These are phyloP conservation scores for Hsuehochloa calcarea DNA, from an alignment of 176 grass and related monocot genomes.

Conservation along the genomic window DNA sequence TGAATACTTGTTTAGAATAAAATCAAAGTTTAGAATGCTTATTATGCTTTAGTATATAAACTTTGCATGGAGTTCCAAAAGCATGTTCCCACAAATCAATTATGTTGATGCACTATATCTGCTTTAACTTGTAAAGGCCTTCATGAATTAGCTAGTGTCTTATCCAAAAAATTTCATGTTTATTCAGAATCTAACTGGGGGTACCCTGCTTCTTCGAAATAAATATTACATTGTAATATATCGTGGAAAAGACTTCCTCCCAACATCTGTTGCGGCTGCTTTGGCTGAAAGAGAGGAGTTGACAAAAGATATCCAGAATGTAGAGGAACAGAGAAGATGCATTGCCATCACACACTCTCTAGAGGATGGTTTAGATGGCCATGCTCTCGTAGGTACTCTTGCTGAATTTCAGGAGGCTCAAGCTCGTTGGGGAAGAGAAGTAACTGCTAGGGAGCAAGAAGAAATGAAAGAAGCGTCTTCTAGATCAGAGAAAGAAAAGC, in stretches of 20 bases:
- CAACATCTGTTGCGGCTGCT: constrained; percentile 59
- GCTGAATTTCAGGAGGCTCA: constrained; percentile 91
- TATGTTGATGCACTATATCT: background rate
- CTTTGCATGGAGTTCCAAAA: constrained; percentile 1
- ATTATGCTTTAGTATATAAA: background rate
- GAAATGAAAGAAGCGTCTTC: constrained; percentile 83
- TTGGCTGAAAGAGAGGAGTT: constrained; percentile 88
- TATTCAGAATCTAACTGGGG: constrained; percentile 77
- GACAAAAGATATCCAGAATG: constrained; percentile 71
- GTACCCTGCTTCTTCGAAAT: constrained; percentile 85
- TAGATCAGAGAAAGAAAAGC: constrained; percentile 65
- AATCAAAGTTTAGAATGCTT: background rate
- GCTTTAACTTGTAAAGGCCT: constrained; percentile 8
- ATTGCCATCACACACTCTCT: constrained; percentile 33
- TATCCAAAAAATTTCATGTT: constrained; percentile 22
- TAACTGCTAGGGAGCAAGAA: constrained; percentile 74
- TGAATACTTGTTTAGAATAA: background rate
- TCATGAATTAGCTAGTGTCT: constrained; percentile 15
- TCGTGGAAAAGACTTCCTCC: constrained; percentile 94
- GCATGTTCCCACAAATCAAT: background rate
- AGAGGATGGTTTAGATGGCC: constrained; percentile 42
- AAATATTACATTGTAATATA: constrained; percentile 97
- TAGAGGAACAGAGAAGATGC: constrained; percentile 71
- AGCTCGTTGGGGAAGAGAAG: constrained; percentile 84
- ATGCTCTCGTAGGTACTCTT: constrained; percentile 85